Evolutionary conservation across 768 basidiomycete species (phyloP), one percentile per base, ranked within the genome.

Genomic region (Holtermanniella nyarrowii): DNA sequence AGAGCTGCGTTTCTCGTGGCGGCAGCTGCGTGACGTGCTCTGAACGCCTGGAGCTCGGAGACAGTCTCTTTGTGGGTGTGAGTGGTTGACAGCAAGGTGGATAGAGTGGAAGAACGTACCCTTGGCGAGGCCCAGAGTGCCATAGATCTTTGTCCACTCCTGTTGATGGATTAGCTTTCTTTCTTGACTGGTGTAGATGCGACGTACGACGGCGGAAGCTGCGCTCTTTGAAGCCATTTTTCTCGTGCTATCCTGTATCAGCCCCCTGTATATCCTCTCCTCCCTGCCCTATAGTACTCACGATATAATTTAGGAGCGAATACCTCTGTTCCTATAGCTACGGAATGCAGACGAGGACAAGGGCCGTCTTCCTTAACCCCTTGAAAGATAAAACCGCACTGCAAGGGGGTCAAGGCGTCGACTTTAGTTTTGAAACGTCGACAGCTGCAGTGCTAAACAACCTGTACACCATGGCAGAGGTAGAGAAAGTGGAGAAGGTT

Each of bases 21-120:
- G 52, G 95, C 93, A 49, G 96, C 88, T 60, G 76, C 76, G 74
- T 93, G 82, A 54, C 95, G 88, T 74, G 91, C 95, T 75, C 95
- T 86, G 83, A 99, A 97, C 39, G 86, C 85, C 72, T 88, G 86
- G 47, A 99, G 80, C 48, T 88, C 75, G 50, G 87, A 77, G 66
- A 95, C 79, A 62, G 93, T 91, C 77, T 96, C 88, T 89, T 73
- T 21, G n/a, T 13, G 20, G 22, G 23, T 11, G 31, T 26, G 42
- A 42, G 42, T 20, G 43, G 31, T 23, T 7, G 1, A 24, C 41
- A 11, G n/a, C n/a, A 39, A 43, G 27, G 21, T 26, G 31, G 39
- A 3, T 18, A 7, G 42, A 5, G n/a, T n/a, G 11, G 25, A 13
- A 7, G 12, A 4, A 53, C 58, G 46, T 21, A 65, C 67, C 63